These are phyloP conservation scores for Penicillium canescens DNA, from an alignment of 495 filamentous ascomycete genomes.

Conservation along the genomic window DNA sequence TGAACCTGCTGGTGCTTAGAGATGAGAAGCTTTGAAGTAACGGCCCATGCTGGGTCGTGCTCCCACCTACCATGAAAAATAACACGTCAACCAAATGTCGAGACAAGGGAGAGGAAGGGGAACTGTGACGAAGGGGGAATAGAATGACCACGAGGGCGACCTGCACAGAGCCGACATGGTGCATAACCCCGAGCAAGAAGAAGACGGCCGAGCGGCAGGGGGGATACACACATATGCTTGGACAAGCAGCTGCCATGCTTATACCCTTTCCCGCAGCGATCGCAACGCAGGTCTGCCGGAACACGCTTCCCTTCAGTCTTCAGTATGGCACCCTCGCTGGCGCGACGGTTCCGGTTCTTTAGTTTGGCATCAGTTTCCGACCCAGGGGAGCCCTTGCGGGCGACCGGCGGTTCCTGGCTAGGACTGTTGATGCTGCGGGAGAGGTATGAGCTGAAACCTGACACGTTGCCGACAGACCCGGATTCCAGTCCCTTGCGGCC, in stretches of 20 bases:
- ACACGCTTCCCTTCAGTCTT: slow-evolving; percentile 75
- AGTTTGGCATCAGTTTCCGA: slow-evolving; percentile 54
- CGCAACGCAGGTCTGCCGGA: slow-evolving; percentile 87
- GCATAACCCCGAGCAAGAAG: slow-evolving; percentile 37
- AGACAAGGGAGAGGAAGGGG: slow-evolving; percentile 11
- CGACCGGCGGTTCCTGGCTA: slow-evolving; percentile 49
- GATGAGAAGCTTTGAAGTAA: slow-evolving; percentile 95
- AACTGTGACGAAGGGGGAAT: slow-evolving; percentile 10
- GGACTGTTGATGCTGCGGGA: slow-evolving; percentile 54
- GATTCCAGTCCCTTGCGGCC: slow-evolving; percentile 49
- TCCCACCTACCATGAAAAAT: slow-evolving; percentile 81
- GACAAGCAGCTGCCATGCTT: slow-evolving; percentile 99
- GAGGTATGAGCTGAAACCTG: slow-evolving; percentile 42
- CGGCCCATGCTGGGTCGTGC: slow-evolving; percentile 97
- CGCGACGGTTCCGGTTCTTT: slow-evolving; percentile 74
- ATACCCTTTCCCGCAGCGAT: slow-evolving; percentile 99
- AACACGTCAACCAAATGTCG: slow-evolving; percentile 39
- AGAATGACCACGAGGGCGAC: slow-evolving; percentile 48
- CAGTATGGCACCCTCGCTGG: slow-evolving; percentile 82
- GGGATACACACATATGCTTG: slow-evolving; percentile 97
- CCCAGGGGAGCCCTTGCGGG: slow-evolving; percentile 47
- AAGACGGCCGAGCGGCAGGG: slow-evolving; percentile 44
- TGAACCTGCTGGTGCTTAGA: slow-evolving; percentile 99
- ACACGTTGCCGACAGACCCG: slow-evolving; percentile 37
- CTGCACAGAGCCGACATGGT: slow-evolving; percentile 49